These are phyloP conservation scores for Alloascoidea africana DNA, from an alignment of 805 yeast genomes.

Conservation along the genomic window DNA sequence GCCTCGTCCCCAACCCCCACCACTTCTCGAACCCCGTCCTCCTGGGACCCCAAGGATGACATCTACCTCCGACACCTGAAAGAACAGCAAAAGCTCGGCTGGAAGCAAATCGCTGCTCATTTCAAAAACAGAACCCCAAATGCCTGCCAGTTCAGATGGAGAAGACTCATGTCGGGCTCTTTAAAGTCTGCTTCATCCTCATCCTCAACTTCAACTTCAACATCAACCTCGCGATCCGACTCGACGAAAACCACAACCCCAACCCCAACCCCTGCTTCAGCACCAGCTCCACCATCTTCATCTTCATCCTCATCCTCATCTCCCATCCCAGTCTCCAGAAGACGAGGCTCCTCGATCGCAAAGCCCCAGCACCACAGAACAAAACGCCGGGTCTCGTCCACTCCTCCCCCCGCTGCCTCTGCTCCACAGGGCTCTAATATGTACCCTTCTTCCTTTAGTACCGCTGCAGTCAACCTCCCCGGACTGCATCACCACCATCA, in stretches of 20 bases:
- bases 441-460: no score
- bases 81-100: constrained; percentile 72
- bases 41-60: constrained; percentile 78
- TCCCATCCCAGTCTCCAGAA: no score
- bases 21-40: constrained; percentile 25
- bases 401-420: no score
- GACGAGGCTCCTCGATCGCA: no score
- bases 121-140: constrained; percentile 74
- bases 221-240: constrained; percentile 3
- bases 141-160: constrained; percentile 85
- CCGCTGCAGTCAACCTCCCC: no score
- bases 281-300: constrained; percentile 5
- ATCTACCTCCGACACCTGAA: constrained; percentile 55
- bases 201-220: constrained; percentile 7
- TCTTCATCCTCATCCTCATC: constrained; percentile 5
- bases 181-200: constrained; percentile 14
- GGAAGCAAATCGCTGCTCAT: constrained; percentile 77
- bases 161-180: constrained; percentile 39
- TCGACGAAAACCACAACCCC: constrained; percentile 3
- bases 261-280: constrained; percentile 3
- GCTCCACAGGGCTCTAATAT: no score
- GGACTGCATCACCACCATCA: no score
- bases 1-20: no score
- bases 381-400: no score
- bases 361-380: no score